Base-by-base conservation (phyloP, 768 basidiomycete genomes). In the Russula sp. region DNA sequence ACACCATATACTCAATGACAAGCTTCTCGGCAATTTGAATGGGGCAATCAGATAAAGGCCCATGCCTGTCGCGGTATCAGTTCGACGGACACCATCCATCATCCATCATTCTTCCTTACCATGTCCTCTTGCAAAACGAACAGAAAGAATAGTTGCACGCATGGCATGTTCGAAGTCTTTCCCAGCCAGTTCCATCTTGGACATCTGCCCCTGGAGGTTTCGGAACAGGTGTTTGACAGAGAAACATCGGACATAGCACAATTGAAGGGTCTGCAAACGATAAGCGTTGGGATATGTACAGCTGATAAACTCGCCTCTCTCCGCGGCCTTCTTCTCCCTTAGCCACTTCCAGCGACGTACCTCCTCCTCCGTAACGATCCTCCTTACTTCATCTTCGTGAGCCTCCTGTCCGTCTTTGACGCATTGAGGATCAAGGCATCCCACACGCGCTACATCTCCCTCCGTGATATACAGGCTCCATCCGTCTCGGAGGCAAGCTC, bases 391-490 rank as follows among this genome's bases (percentile, higher is more conserved):
- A 48, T 87, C 88, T 66, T 88, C 85, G 31, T 77, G 77, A 0
- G 85, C 86, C 62, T 84, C 83, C 37, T 79, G 77, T 37, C 76
- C 75, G 6, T 72, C 72, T 70, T 91, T 92, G n/a, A 89, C 83
- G 68, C 94, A 97, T 40, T 77, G 78, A 1, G 85, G 84, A 69
- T 91, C 87, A 1, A 94, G 89, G 71, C 94, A 97, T 0, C 87
- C 82, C 1, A 97, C 93, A 20, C 79, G 79, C 35, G 78, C 80
- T 14, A 93, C 76, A 62, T 88, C 85, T 7, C 94, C 94, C 71
- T 95, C 92, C 53, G 75, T 76, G 57, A 97, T 88, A 67, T 87
- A 88, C 55, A 93, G 71, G 49, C 80, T 79, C 93, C 93, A 97
- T 71, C 89, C 94, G 56, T 88, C 86, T 57, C 79, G 78, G 32